Evolutionary conservation across 371 early-diverging fungal species (phyloP).

Genomic region (Lichtheimia ornata): DNA sequence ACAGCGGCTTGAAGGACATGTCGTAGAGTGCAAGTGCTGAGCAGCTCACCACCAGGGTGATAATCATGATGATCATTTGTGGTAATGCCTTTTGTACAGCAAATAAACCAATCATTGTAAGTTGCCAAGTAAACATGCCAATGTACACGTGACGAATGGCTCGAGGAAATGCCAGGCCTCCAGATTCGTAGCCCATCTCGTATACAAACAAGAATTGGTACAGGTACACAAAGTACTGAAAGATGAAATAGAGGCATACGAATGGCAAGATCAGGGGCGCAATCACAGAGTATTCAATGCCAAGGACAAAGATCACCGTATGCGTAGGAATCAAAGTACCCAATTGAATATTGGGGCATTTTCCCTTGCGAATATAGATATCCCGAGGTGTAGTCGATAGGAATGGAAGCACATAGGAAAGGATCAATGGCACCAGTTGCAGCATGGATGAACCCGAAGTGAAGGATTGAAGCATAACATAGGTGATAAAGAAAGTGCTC

Average conservation of each 20-base stretch:
- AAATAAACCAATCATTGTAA: conserved; percentile 72
- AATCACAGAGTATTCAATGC: conserved; percentile 75
- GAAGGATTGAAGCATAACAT: conserved; percentile 73
- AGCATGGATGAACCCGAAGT: conserved; percentile 68
- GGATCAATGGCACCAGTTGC: conserved; percentile 64
- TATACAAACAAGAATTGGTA: conserved; percentile 84
- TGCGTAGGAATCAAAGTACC: conserved; percentile 63
- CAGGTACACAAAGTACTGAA: conserved; percentile 75
- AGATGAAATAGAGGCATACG: conserved; percentile 71
- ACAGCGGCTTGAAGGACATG: conserved; percentile 64
- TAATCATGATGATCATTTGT: conserved; percentile 56
- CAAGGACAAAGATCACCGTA: conserved; percentile 66
- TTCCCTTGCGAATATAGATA: conserved; percentile 54
- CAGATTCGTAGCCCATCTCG: conserved; percentile 59
- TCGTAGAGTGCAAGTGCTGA: conserved; percentile 58
- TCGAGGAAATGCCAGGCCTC: conserved; percentile 71
- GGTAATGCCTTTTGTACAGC: conserved; percentile 53
- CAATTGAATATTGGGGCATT: conserved; percentile 41
- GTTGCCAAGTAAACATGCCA: conserved; percentile 70
- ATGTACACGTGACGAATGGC: conserved; percentile 69
- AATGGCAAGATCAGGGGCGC: conserved; percentile 83
- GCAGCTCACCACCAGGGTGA: conserved; percentile 50
- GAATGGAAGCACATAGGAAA: conserved; percentile 65
- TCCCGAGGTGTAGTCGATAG: conserved; percentile 79
- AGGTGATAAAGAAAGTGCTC: conserved; percentile 78